These are phyloP conservation scores for Gyrodon lividus DNA, from an alignment of 768 basidiomycete genomes.

Conservation along the genomic window DNA sequence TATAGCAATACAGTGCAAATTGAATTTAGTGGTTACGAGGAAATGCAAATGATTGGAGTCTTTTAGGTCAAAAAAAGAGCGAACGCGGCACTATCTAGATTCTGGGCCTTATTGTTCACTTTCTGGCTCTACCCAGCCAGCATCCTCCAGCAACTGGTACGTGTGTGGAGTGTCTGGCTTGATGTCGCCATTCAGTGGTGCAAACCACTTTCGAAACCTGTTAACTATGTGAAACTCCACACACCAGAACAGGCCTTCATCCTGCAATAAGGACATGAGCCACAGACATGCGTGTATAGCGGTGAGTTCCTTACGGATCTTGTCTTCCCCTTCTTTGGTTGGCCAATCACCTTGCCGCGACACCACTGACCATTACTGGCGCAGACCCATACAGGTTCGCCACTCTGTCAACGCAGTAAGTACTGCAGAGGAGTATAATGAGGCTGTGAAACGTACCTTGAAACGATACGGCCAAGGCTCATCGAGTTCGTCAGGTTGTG, in stretches of 20 bases:
- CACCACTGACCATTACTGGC: constrained; percentile 52
- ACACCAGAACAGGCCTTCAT: constrained; percentile 52
- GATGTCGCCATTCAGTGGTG: constrained; percentile 64
- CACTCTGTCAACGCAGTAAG: constrained; percentile 31
- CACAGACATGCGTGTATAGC: background rate
- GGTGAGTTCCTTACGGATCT: constrained; percentile 39
- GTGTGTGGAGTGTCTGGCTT: constrained; percentile 55
- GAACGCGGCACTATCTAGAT: too few species aligned
- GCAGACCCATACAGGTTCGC: constrained; percentile 53
- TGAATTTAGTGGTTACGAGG: background rate
- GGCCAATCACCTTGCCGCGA: constrained; percentile 46
- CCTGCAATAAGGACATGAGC: constrained; percentile 30
- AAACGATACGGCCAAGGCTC: constrained; percentile 56
- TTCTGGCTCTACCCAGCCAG: constrained; percentile 42
- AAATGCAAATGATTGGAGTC: background rate
- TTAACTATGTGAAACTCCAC: constrained; percentile 42
- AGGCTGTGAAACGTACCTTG: constrained; percentile 25
- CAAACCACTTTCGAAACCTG: constrained; percentile 56
- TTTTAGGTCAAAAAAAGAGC: background rate
- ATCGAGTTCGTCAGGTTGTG: constrained; percentile 42
- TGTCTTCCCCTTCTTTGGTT: constrained; percentile 43
- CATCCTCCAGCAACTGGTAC: constrained; percentile 45
- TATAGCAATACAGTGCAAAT: background rate
- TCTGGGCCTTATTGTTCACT: background rate
- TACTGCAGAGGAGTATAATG: background rate